phyloP scores from a whole-genome alignment of 2,329 filamentous ascomycete genomes.

The Colletotrichum camelliae region DNA sequence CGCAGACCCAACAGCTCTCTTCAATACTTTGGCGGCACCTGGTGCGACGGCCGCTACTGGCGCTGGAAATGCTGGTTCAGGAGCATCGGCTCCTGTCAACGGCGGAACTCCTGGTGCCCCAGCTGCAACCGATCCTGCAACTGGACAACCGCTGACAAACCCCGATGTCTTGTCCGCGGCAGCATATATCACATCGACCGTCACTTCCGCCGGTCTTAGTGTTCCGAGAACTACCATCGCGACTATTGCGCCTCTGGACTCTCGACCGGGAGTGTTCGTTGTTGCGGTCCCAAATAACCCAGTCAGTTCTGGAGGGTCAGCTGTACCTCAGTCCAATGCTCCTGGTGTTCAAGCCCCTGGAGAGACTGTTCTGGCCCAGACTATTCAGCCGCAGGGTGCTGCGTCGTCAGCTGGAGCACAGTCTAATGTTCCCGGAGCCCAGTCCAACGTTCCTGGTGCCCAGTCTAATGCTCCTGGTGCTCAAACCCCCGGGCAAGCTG shows the following conservation, averaged over 20 bases:
- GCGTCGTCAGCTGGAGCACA: not conserved
- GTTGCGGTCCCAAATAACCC: not conserved
- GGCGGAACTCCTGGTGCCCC: not conserved
- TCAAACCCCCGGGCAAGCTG: not conserved
- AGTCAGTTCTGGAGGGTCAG: not conserved
- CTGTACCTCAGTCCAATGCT: not conserved
- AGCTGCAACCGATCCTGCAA: not conserved
- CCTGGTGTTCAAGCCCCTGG: not conserved
- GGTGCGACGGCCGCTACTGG: not conserved
- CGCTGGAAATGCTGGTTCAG: rapidly evolving
- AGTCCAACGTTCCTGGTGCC: too few relatives aligned
- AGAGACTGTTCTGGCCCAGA: not conserved
- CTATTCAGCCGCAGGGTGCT: not conserved
- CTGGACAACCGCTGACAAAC: not conserved
- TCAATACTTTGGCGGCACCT: not conserved
- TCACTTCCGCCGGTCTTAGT: not conserved
- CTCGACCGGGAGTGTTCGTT: not conserved
- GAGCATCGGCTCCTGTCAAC: not conserved
- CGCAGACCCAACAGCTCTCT: not conserved
- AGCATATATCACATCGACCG: not conserved
- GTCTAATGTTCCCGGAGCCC: not conserved
- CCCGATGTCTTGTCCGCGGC: not conserved
- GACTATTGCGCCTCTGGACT: not conserved
- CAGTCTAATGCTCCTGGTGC: not conserved
- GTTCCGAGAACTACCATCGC: not conserved